These are phyloP conservation scores for Leucogyrophana mollusca DNA, from an alignment of 768 basidiomycete genomes.

Conservation along the genomic window DNA sequence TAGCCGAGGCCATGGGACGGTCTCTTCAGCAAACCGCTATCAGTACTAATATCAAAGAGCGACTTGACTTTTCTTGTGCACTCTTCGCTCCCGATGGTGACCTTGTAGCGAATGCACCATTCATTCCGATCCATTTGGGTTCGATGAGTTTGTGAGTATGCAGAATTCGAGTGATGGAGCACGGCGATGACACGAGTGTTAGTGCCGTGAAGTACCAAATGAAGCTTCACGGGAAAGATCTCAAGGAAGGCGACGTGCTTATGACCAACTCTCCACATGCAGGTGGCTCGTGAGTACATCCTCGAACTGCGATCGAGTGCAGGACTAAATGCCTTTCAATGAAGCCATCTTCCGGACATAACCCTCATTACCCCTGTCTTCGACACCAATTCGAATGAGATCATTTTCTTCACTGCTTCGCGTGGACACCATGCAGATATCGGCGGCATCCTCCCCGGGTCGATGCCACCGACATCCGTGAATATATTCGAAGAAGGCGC, in stretches of 20 bases:
- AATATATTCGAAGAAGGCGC: conserved; percentile 95
- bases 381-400: conserved; percentile 55
- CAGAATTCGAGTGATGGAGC: not conserved
- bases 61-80: conserved; percentile 93
- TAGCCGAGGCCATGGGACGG: conserved; percentile 94
- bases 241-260: conserved; percentile 90
- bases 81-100: conserved; percentile 94
- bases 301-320: conserved; percentile 6
- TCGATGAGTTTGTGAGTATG: conserved; percentile 84
- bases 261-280: conserved; percentile 91
- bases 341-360: conserved; percentile 80
- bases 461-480: conserved; percentile 93
- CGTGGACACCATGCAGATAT: conserved; percentile 95
- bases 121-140: conserved; percentile 84
- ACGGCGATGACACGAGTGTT: not conserved
- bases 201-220: conserved; percentile 91
- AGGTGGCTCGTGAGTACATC: conserved; percentile 73
- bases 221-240: conserved; percentile 63
- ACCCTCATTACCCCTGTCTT: conserved; percentile 96
- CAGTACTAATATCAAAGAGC: conserved; percentile 92
- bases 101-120: conserved; percentile 91
- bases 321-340: not conserved
- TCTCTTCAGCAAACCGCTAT: conserved; percentile 89
- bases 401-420: conserved; percentile 92
- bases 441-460: conserved; percentile 88